Base-by-base conservation (phyloP, 768 basidiomycete genomes). In the Boletellus sp. region DNA sequence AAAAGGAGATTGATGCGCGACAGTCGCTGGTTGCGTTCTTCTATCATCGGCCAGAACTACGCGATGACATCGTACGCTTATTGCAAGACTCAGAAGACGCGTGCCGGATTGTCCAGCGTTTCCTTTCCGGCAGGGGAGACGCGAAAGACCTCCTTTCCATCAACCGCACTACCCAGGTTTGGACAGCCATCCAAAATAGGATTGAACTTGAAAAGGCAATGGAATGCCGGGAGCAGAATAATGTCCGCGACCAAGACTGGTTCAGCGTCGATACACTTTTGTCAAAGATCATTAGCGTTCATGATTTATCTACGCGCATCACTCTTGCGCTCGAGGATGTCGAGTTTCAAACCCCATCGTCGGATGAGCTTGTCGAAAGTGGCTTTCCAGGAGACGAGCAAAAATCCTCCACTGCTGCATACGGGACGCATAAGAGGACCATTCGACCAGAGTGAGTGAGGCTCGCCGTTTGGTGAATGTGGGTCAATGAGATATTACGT, bases 21-120 rank as follows among this genome's bases (percentile, higher is more conserved):
- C 91, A 92, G 61, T 78, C 80, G n/a, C 67, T 92, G 6, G 89
- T 94, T 20, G 76, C 84, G 3, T 81, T 86, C 58, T 86, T 94
- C 61, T 70, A 77, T 56, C 56, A 71, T 10, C 71, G 83, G 26
- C 77, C 79, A 28, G 79, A 85, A 60, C 75, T 91, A 36, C 79
- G 81, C 36, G 72, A 77, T 32, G 90, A 91, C 58, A 68, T 93
- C 16, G 63, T 74, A 15, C 75, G 73, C 38, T 61, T 74, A 20
- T 66, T 94, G 41, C 72, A 72, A 22, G 72, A 78, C 40, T 68
- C 80, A 2, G 88, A 85, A 58, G 92, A 94, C 62, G 75, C 78
- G 4, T 76, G 78, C 12, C 85, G 92, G 12, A 79, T 90, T 39
- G 78, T 89, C 15, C 92, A 94, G 58, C 81, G 79, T 52, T 86